Evolutionary conservation across 148 eudicot genomes (phyloP), one percentile per base, ranked within the genome.

Genomic region (Fagopyrum tataricum): DNA sequence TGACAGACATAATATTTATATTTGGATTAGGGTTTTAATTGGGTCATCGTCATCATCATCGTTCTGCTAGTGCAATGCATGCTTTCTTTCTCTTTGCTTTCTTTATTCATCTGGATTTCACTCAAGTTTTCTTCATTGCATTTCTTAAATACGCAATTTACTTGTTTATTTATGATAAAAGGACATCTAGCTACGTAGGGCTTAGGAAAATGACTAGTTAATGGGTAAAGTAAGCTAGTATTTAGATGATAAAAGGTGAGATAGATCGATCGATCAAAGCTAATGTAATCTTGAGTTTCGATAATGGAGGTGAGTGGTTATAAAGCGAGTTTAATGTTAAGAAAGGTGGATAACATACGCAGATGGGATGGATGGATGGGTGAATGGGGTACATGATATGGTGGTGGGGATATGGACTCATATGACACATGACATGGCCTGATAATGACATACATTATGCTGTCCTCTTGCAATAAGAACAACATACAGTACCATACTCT

Each of bases 341-440:
- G n/a, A 53, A 2, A 23, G 59, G 31, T 59, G 8, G 43, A 39
- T 64, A 62, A 5, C 68, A 37, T 31, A 59, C 3, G 61, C 37
- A 7, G 69, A 64, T 64, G 69, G 31, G 69, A 64, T 26, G 39
- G 66, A 59, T 6, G 68, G 42, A 62, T 37, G 69, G 69, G 42
- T 64, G 69, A 39, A 64, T 37, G 69, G 69, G 69, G 69, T 64
- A 15, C 69, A 64, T 64, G n/a, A 39, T 37, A 64, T 64, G 69
- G 69, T 64, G 69, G 69, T 64, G 69, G 69, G 69, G 69, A 31
- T 43, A 64, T 64, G 69, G 69, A 39, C 43, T 64, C 43, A 64
- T 64, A 39, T 64, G 69, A 64, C 21, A 61, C 69, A 64, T 64
- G 69, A 64, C 69, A 37, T 64, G 69, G 69, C 17, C n/a, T 64